phyloP scores from a whole-genome alignment of 306 rosid genomes.

The Vigna angularis region DNA sequence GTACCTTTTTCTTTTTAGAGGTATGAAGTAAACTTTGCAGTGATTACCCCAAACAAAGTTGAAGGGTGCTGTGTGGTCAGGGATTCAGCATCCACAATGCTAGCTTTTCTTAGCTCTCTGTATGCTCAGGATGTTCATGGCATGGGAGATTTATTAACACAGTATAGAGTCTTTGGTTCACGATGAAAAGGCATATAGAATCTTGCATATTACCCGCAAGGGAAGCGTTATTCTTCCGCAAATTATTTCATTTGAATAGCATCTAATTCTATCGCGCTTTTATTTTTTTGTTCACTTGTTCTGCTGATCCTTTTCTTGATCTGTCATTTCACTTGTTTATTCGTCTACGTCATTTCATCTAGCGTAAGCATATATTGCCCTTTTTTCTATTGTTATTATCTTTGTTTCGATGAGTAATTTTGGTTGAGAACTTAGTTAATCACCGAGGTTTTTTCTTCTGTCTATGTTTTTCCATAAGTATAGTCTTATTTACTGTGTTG shows the following conservation, averaged over 20 bases:
- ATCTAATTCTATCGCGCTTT: not conserved
- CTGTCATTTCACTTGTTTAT: no score
- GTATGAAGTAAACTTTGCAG: not conserved
- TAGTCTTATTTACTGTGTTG: no score
- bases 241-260: not conserved
- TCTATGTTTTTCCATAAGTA: no score
- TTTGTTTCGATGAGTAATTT: no score
- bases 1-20: not conserved
- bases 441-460: no score
- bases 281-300: no score
- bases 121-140: not conserved
- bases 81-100: not conserved
- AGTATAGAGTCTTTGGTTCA: no score
- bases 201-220: not conserved
- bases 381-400: no score
- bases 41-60: not conserved
- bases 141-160: not conserved
- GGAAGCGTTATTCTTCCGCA: not conserved
- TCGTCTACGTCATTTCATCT: no score
- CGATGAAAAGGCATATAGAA: not conserved
- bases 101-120: not conserved
- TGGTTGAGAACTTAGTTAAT: no score
- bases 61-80: not conserved
- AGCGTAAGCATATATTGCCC: no score
- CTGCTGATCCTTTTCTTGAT: no score